A percentile compares a stretch with the other conserved stretches of the same genome.
Evolutionary conservation across 768 basidiomycete genomes (phyloP).

Genomic region (Tylopilus rubrobrunneus): DNA sequence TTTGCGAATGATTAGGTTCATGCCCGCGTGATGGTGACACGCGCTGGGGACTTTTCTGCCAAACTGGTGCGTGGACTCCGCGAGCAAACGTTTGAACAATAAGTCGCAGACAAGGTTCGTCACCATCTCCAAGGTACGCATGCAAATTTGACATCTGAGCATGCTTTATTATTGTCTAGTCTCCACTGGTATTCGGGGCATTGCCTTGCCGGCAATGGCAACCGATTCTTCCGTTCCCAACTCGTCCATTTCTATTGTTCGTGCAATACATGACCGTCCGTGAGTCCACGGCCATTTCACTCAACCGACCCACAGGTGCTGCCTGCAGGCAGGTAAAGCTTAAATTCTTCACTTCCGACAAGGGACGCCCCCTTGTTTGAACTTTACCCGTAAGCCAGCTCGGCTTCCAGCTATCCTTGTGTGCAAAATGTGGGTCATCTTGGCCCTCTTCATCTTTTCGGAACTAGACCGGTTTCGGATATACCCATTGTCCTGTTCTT

Average conservation of each 20-base stretch:
- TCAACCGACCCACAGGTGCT: slow-evolving; percentile 1
- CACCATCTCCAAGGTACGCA: slow-evolving; percentile 29
- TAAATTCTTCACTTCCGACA: slow-evolving; percentile 15
- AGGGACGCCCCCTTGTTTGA: slow-evolving; percentile 11
- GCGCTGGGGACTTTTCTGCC: slow-evolving; percentile 5
- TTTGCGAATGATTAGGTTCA: slow-evolving; percentile 18
- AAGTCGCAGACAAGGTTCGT: slow-evolving; percentile 26
- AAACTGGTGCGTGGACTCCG: slow-evolving; percentile 7
- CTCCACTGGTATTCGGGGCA: slow-evolving; percentile 1
- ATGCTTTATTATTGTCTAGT: slow-evolving; percentile 20
- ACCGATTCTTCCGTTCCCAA: slow-evolving; percentile 16
- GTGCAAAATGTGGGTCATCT: slow-evolving; percentile 20
- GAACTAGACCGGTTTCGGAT: slow-evolving; percentile 37
- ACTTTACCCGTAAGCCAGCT: slow-evolving; percentile 2
- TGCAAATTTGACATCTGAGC: slow-evolving; percentile 13
- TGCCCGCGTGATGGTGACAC: slow-evolving; percentile 4
- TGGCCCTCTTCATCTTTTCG: slow-evolving; percentile 15
- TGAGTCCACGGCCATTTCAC: slow-evolving; percentile 10
- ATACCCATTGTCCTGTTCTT: slow-evolving; percentile 29
- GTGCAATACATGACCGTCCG: slow-evolving; percentile 8
- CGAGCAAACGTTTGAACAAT: slow-evolving; percentile 20
- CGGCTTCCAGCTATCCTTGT: slow-evolving; percentile 5
- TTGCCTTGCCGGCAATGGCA: slow-evolving; percentile 6
- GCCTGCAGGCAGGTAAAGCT: slow-evolving; percentile 13
- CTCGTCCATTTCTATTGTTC: slow-evolving; percentile 27